These are phyloP conservation scores for Yamadazyma siamensis DNA, from an alignment of 1,139 yeast species.

Conservation along the genomic window DNA sequence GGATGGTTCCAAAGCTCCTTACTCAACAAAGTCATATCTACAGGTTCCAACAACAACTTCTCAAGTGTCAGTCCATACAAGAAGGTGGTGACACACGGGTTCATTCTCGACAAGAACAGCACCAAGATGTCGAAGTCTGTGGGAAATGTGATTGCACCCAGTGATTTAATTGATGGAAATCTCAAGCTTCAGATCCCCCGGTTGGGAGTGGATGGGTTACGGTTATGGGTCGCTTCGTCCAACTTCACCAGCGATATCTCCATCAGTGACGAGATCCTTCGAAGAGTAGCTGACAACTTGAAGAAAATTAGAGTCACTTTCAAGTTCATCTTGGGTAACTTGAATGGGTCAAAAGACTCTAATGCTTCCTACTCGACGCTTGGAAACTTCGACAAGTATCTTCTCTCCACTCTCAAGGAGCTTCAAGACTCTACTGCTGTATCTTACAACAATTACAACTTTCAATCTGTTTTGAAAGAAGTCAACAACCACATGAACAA, in stretches of 20 bases:
- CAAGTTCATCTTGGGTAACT: slow-evolving; percentile 75
- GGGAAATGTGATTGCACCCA: slow-evolving; percentile 78
- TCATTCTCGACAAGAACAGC: slow-evolving; percentile 80
- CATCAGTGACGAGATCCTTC: slow-evolving; percentile 68
- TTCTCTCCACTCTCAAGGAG: slow-evolving; percentile 52
- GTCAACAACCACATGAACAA: slow-evolving; percentile 72
- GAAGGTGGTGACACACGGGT: slow-evolving; percentile 86
- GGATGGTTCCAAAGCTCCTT: slow-evolving; percentile 99
- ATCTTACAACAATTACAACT: slow-evolving; percentile 58
- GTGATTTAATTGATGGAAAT: slow-evolving; percentile 64
- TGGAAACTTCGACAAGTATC: slow-evolving; percentile 60
- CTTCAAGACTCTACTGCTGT: slow-evolving; percentile 42
- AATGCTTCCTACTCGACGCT: slow-evolving; percentile 35
- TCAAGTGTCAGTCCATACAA: slow-evolving; percentile 67
- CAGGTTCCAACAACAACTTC: slow-evolving; percentile 32
- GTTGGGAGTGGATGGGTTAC: slow-evolving; percentile 88
- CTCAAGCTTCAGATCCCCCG: slow-evolving; percentile 53
- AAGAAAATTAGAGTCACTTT: slow-evolving; percentile 83
- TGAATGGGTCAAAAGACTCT: slow-evolving; percentile 32
- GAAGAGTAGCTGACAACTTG: slow-evolving; percentile 73
- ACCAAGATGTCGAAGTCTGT: slow-evolving; percentile 91
- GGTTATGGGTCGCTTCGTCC: slow-evolving; percentile 88
- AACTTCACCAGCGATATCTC: slow-evolving; percentile 81
- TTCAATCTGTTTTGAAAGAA: slow-evolving; percentile 61
- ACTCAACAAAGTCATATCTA: slow-evolving; percentile 66